These are phyloP conservation scores for Pythium phragmiticola DNA, from an alignment of 352 stramenopile genomes.

Conservation along the genomic window DNA sequence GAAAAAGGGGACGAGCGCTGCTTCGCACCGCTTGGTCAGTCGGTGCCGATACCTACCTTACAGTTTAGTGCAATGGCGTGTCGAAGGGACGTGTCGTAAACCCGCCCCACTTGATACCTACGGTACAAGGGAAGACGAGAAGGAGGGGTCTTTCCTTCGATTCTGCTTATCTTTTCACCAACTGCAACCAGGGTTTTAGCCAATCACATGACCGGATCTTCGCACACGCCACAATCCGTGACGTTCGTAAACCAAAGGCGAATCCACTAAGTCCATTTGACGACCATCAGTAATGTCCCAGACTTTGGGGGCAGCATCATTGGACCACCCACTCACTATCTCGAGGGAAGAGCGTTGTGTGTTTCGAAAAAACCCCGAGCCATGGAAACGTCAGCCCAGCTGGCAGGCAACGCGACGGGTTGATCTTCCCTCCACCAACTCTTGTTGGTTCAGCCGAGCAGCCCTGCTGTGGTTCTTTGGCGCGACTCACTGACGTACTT, in stretches of 20 bases:
- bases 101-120: conserved; percentile 8
- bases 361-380: conserved; percentile 26
- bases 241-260: conserved; percentile 13
- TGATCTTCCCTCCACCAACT: conserved; percentile 17
- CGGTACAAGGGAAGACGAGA: conserved; percentile 4
- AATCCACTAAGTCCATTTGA: conserved; percentile 8
- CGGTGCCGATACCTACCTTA: conserved; percentile 16
- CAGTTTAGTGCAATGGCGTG: conserved; percentile 15
- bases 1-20: neutral
- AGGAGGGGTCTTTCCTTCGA: conserved; percentile 29
- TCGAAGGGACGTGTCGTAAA: conserved; percentile 24
- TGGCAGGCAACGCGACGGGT: conserved; percentile 16
- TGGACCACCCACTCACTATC: conserved; percentile 8
- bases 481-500: conserved; percentile 28
- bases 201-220: conserved; percentile 22
- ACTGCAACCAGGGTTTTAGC: conserved; percentile 29
- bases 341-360: conserved; percentile 9
- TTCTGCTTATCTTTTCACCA: conserved; percentile 30
- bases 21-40: neutral
- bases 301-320: neutral
- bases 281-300: neutral
- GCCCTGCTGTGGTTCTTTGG: conserved; percentile 3
- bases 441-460: conserved; percentile 15
- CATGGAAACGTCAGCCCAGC: conserved; percentile 30
- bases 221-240: conserved; percentile 12